A percentile compares a stretch with the other conserved stretches of the same genome.
phyloP scores from a whole-genome alignment of 176 grass and related monocot genomes.

The Lolium rigidum region DNA sequence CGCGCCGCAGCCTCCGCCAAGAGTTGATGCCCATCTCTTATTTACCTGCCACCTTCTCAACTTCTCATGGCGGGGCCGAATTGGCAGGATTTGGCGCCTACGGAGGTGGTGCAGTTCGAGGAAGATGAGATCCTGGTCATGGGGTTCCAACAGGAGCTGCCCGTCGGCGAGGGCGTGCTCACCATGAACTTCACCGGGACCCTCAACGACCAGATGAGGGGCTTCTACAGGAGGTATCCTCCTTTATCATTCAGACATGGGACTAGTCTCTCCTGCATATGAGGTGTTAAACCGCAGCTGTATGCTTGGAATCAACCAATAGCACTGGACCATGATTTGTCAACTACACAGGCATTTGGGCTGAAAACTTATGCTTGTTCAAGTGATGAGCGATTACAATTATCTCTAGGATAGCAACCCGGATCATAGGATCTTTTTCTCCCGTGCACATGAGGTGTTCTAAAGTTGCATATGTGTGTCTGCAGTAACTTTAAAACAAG shows the following conservation, averaged over 20 bases:
- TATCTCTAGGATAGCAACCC: background rate
- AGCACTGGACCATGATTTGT: background rate
- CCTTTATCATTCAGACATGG: background rate
- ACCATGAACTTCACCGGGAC: constrained; percentile 66
- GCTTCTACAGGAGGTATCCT: constrained; percentile 77
- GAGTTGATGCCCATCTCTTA: background rate
- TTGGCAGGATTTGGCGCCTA: constrained; percentile 43
- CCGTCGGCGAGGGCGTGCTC: constrained; percentile 58
- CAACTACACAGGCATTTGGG: background rate
- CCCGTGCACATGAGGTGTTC: background rate
- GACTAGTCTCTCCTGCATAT: background rate
- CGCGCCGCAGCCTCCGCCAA: background rate
- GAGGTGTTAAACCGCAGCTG: too few species aligned
- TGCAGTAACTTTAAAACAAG: background rate
- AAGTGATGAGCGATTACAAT: background rate
- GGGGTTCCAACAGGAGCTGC: constrained; percentile 55
- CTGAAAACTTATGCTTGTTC: background rate
- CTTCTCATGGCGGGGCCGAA: background rate
- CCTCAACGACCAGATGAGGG: constrained; percentile 83
- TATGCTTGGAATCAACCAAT: background rate
- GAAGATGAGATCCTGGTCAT: constrained; percentile 79
- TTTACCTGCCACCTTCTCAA: background rate
- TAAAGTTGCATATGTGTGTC: background rate
- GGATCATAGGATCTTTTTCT: background rate
- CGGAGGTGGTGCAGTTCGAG: constrained; percentile 49